phyloP scores from a whole-genome alignment of 2,329 filamentous ascomycete species.

The Epichloe sibirici region DNA sequence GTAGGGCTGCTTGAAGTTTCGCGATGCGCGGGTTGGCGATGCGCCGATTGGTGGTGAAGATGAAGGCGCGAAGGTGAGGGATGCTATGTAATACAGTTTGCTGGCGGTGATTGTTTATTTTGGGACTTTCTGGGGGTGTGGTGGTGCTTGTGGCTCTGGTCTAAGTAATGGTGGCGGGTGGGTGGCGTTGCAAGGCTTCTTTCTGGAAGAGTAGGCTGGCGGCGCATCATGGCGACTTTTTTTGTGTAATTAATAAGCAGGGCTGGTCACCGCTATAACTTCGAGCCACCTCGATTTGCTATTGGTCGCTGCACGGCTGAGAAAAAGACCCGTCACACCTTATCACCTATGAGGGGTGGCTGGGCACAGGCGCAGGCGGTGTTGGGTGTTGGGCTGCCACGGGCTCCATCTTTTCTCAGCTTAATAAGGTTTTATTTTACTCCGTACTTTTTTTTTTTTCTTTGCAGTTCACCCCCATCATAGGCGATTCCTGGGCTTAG shows the following conservation, averaged over 20 bases:
- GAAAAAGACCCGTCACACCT: not conserved
- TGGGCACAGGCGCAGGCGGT: not conserved
- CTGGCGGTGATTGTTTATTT: too few relatives aligned
- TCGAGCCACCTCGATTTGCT: not conserved
- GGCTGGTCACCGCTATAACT: constrained; percentile 10
- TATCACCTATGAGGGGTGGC: not conserved
- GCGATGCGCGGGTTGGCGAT: too few relatives aligned
- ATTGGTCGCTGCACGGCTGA: constrained; percentile 1
- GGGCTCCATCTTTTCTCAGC: not conserved
- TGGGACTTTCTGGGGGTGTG: too few relatives aligned
- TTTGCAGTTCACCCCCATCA: not conserved
- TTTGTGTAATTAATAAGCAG: not conserved
- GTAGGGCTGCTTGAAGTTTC: too few relatives aligned
- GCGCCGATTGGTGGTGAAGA: not conserved
- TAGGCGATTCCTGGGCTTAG: not conserved
- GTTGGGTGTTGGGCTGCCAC: constrained; percentile 4
- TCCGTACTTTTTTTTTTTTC: not conserved
- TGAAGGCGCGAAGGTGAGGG: not conserved
- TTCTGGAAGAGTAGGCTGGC: not conserved
- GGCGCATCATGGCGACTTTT: too few relatives aligned
- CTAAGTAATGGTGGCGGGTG: too few relatives aligned
- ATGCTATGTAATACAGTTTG: too few relatives aligned
- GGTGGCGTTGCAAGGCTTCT: too few relatives aligned
- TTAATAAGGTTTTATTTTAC: constrained; percentile 1
- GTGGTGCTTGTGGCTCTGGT: too few relatives aligned